These are phyloP conservation scores for Leptographium radiaticola DNA, from an alignment of 2,329 filamentous ascomycete species.

Conservation along the genomic window DNA sequence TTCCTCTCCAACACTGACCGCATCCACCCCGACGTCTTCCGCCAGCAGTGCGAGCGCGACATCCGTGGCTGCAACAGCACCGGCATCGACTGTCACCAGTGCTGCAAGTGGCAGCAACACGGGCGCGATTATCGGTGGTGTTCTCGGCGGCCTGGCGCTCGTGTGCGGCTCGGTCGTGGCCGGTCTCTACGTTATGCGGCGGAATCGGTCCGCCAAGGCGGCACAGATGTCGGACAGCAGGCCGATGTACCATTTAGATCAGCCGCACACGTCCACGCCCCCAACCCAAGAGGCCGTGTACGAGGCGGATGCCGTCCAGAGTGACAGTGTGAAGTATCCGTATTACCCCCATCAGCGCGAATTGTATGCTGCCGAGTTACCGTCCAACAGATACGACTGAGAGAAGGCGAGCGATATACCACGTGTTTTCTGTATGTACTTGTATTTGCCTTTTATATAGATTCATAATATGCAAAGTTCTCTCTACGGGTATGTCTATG, in stretches of 20 bases:
- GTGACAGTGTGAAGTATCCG: neutral
- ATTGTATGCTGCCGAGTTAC: neutral
- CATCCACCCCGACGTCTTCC: neutral
- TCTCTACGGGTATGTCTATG: too few relatives aligned
- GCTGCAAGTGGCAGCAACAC: slow-evolving; percentile 13
- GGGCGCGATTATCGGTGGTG: slow-evolving; percentile 19
- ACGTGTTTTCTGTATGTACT: neutral
- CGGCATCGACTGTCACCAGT: neutral
- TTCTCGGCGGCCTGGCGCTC: slow-evolving; percentile 14
- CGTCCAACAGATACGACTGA: neutral
- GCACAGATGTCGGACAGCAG: neutral
- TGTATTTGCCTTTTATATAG: neutral
- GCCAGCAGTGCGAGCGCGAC: neutral
- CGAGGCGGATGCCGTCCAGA: too few relatives aligned
- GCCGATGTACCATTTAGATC: neutral
- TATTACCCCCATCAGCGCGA: too few relatives aligned
- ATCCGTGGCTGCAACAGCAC: neutral
- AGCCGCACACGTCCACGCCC: neutral
- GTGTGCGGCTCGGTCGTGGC: slow-evolving; percentile 18
- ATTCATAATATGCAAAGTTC: too few relatives aligned
- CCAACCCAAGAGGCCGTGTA: too few relatives aligned
- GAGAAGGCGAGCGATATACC: neutral
- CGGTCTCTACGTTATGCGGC: slow-evolving; percentile 9
- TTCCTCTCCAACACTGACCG: neutral
- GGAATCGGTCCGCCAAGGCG: slow-evolving; percentile 1